phyloP scores from a whole-genome alignment of 2,329 filamentous ascomycete genomes.

The Cyclaneusma minus region DNA sequence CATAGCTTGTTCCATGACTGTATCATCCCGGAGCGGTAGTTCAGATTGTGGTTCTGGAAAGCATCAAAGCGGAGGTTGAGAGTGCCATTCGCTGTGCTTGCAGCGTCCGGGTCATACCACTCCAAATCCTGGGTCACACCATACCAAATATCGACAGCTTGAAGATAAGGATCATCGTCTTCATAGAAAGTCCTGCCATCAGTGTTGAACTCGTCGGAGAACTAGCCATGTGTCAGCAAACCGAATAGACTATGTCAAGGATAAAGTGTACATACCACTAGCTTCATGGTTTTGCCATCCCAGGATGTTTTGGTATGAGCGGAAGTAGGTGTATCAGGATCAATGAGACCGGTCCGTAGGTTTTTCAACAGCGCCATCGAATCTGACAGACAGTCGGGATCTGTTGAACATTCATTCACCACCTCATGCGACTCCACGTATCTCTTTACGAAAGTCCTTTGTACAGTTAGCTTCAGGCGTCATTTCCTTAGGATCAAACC shows the following conservation, averaged over 20 bases:
- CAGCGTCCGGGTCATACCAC: slow-evolving; percentile 58
- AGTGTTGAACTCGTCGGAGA: slow-evolving; percentile 58
- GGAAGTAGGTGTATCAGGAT: slow-evolving; percentile 48
- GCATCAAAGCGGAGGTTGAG: slow-evolving; percentile 49
- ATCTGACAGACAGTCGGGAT: slow-evolving; percentile 23
- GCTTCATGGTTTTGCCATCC: slow-evolving; percentile 43
- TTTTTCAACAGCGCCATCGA: slow-evolving; percentile 36
- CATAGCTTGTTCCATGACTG: slow-evolving; percentile 62
- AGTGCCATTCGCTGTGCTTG: slow-evolving; percentile 43
- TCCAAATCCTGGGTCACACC: slow-evolving; percentile 54
- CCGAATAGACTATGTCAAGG: neutral
- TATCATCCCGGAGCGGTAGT: slow-evolving; percentile 59
- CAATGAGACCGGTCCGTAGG: slow-evolving; percentile 43
- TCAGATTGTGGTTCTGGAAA: slow-evolving; percentile 46
- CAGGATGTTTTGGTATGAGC: slow-evolving; percentile 37
- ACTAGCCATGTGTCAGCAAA: slow-evolving; percentile 22
- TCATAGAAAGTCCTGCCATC: slow-evolving; percentile 55
- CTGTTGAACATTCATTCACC: slow-evolving; percentile 18
- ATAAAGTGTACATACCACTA: slow-evolving; percentile 34
- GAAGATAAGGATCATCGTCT: slow-evolving; percentile 53
- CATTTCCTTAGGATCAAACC: slow-evolving; percentile 1
- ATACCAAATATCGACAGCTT: slow-evolving; percentile 57
- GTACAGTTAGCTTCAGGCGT: slow-evolving; percentile 10
- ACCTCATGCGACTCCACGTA: slow-evolving; percentile 13
- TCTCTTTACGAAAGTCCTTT: slow-evolving; percentile 38